Conservation (phyloP, 1,139 yeast species). For the Blastobotrys malaysiensis region DNA sequence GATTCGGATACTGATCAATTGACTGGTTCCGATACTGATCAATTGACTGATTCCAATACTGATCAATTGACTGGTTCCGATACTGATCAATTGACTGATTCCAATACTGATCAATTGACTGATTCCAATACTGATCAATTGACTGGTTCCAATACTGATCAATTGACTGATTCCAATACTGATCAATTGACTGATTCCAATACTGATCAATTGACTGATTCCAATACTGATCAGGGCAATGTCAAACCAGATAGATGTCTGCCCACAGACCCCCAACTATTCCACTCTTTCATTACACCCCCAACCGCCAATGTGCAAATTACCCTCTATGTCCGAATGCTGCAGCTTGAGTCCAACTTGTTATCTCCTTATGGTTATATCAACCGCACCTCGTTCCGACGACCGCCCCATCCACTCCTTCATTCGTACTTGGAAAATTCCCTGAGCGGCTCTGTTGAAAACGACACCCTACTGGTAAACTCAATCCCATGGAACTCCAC, state of each 20-base stretch:
- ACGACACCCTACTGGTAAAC: constrained; percentile 5
- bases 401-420: not conserved
- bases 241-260: not conserved
- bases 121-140: no score
- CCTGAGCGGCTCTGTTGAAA: not conserved
- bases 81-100: no score
- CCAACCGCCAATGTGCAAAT: not conserved
- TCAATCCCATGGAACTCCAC: constrained; percentile 22
- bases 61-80: no score
- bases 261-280: not conserved
- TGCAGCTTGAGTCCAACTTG: constrained; percentile 22
- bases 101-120: no score
- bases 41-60: no score
- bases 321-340: constrained; percentile 3
- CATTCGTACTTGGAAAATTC: not conserved
- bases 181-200: no score
- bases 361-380: not conserved
- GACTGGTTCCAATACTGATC: no score
- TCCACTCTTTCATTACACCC: not conserved
- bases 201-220: no score
- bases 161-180: no score
- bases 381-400: not conserved
- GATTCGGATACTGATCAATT: no score
- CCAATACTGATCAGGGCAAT: no score
- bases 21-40: no score